Evolutionary conservation across 2,329 filamentous ascomycete genomes (phyloP).

Genomic region (Phialophora expanda): DNA sequence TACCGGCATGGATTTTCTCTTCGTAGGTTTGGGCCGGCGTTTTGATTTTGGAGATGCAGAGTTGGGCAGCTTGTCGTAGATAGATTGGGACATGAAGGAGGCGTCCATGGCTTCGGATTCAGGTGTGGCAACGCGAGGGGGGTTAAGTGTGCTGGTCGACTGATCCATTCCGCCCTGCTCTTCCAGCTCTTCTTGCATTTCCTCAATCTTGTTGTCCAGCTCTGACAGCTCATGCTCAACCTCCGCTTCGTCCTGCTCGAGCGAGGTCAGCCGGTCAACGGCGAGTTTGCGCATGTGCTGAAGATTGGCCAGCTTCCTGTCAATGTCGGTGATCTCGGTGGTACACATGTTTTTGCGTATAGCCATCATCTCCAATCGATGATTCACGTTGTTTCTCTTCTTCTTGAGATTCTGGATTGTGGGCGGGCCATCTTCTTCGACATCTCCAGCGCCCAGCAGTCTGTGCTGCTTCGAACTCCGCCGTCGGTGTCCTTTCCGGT

Average conservation of each 20-base stretch:
- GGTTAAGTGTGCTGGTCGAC: constrained; percentile 36
- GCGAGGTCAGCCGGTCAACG: constrained; percentile 78
- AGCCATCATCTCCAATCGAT: constrained; percentile 86
- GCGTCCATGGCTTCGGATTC: constrained; percentile 58
- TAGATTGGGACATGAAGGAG: constrained; percentile 95
- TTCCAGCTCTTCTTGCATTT: constrained; percentile 64
- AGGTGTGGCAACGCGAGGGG: constrained; percentile 51
- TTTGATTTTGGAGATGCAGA: constrained; percentile 51
- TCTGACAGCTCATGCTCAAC: constrained; percentile 80
- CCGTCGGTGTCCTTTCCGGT: constrained; percentile 71
- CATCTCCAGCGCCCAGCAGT: constrained; percentile 66
- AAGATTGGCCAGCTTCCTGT: constrained; percentile 93
- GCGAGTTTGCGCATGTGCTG: constrained; percentile 92
- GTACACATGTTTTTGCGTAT: constrained; percentile 98
- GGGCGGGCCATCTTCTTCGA: constrained; percentile 66
- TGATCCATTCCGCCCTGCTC: constrained; percentile 44
- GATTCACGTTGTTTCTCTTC: constrained; percentile 78
- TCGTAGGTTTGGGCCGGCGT: constrained; percentile 53
- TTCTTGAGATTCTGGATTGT: constrained; percentile 75
- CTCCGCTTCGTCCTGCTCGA: constrained; percentile 89
- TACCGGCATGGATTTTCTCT: constrained; percentile 87
- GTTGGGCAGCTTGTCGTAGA: constrained; percentile 87
- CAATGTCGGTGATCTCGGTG: constrained; percentile 93
- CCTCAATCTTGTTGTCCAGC: constrained; percentile 66
- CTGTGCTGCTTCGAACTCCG: constrained; percentile 77